Base-by-base conservation (phyloP, 495 filamentous ascomycete species). In the Talaromyces wortmannii region DNA sequence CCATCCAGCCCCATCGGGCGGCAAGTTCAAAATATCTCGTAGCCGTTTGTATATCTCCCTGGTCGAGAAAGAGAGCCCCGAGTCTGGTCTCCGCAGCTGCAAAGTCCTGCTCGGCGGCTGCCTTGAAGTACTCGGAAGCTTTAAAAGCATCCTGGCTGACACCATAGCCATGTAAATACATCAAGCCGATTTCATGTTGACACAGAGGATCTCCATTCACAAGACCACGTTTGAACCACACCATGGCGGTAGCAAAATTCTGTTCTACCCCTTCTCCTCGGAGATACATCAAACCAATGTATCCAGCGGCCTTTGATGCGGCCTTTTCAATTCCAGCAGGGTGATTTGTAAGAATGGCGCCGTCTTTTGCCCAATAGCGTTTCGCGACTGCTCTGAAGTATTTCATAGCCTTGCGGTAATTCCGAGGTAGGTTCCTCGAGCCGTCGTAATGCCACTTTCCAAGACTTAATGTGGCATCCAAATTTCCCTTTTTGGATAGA, bases 401-500 rank as follows among this genome's bases (percentile, higher is more conserved):
- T 56, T 78, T 80, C 70, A 86, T 88, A 3, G 95, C 90, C 32
- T 83, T 77, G 31, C 77, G 76, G 50, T 91, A 76, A 62, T 95
- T 88, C 30, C 84, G 80, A 33, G 86, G 83, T 43, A 96, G 70
- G 8, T 83, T 83, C 56, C 85, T 79, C 18, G 88, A 84, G 0
- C 94, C 94, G 55, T 97, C 92, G 61, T 97, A 97, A 61, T 96
- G 84, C 56, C 97, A 82, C 55, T 88, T 84, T 16, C 89, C 94
- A 0, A 98, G 76, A 53, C 86, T 91, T 66, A 91, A 96, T 0
- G 90, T 95, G 4, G 94, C 90, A 62, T 91, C 94, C 57, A 95
- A 80, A 60, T 97, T 91, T 6, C 92, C 92, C 64, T 97, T 97
- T 56, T 90, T 83, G 6, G 91, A 91, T 84, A 97, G 87, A 50